phyloP scores from a whole-genome alignment of 1,284 basidiomycete species.

The Ustanciosporium gigantosporum region DNA sequence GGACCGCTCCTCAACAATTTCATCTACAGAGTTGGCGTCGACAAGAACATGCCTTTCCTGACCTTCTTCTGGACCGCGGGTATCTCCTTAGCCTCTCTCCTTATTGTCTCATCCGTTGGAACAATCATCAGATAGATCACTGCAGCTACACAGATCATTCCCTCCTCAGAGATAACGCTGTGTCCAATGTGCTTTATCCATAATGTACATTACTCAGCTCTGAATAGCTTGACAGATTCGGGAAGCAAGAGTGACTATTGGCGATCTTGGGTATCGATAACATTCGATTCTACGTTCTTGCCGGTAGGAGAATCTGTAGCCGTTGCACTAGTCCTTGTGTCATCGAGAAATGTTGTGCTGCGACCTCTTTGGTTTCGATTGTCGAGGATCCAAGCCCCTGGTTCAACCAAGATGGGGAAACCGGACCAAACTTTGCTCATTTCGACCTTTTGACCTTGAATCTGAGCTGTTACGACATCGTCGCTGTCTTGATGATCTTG shows the following conservation, averaged over 20 bases:
- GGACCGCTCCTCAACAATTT: slow-evolving; percentile 26
- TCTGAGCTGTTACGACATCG: background rate
- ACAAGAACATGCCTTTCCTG: slow-evolving; percentile 6
- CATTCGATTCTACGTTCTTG: no score
- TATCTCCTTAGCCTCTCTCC: slow-evolving; percentile 3
- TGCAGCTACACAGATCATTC: background rate
- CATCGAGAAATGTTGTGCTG: slow-evolving; percentile 13
- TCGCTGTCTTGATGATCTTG: background rate
- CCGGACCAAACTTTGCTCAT: slow-evolving; percentile 27
- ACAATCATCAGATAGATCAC: background rate
- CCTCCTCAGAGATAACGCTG: background rate
- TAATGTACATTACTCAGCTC: background rate
- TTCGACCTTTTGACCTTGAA: background rate
- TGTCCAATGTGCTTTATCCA: no score
- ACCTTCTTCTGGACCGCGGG: slow-evolving; percentile 20
- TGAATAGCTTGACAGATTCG: no score
- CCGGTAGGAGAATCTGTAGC: no score
- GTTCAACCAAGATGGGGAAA: slow-evolving; percentile 37
- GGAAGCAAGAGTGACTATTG: no score
- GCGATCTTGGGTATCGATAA: no score
- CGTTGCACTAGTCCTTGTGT: background rate
- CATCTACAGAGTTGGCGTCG: slow-evolving; percentile 23
- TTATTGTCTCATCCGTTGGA: slow-evolving; percentile 6
- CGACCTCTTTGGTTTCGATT: slow-evolving; percentile 28
- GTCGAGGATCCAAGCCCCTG: slow-evolving; percentile 37